Evolutionary conservation across 2,329 filamentous ascomycete genomes (phyloP).

Genomic region (Neonectria faginata): DNA sequence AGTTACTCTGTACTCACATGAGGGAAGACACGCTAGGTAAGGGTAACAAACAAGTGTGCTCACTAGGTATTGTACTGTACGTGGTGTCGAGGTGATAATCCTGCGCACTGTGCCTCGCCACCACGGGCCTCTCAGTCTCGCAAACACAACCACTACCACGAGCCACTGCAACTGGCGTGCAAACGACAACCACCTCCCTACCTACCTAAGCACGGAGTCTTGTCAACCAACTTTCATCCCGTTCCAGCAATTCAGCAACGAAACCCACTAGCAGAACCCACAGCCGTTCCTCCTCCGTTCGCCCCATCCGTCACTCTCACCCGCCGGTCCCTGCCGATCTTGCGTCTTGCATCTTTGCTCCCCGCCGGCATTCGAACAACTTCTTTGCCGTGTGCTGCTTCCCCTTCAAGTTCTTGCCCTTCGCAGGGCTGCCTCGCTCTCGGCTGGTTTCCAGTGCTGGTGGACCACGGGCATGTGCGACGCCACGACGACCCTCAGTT

Average conservation of each 20-base stretch:
- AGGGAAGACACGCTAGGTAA: background rate
- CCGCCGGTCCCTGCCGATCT: constrained; percentile 25
- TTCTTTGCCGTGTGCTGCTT: constrained; percentile 4
- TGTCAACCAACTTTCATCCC: constrained; percentile 17
- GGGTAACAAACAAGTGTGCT: background rate
- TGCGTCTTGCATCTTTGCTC: constrained; percentile 22
- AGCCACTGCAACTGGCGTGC: constrained; percentile 6
- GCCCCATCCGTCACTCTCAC: constrained; percentile 11
- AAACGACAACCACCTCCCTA: constrained; percentile 19
- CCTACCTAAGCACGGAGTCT: background rate
- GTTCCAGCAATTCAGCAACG: constrained; percentile 1
- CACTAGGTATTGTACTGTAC: background rate
- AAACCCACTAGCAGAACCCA: background rate
- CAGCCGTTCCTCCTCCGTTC: constrained; percentile 21
- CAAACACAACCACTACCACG: constrained; percentile 18
- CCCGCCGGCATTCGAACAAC: background rate
- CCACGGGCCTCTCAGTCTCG: constrained; percentile 31
- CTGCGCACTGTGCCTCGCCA: constrained; percentile 46
- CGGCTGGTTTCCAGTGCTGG: constrained; percentile 5
- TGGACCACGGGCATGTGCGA: constrained; percentile 39
- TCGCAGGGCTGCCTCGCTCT: constrained; percentile 3
- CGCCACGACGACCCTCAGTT: constrained; percentile 30
- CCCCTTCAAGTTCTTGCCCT: background rate
- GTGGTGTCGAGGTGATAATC: constrained; percentile 4
- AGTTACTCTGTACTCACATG: background rate